Percentiles rank a stretch among this genome's conserved stretches.
phyloP scores from a whole-genome alignment of 192 early-diverging fungal genomes.

The Coemansia sp. region DNA sequence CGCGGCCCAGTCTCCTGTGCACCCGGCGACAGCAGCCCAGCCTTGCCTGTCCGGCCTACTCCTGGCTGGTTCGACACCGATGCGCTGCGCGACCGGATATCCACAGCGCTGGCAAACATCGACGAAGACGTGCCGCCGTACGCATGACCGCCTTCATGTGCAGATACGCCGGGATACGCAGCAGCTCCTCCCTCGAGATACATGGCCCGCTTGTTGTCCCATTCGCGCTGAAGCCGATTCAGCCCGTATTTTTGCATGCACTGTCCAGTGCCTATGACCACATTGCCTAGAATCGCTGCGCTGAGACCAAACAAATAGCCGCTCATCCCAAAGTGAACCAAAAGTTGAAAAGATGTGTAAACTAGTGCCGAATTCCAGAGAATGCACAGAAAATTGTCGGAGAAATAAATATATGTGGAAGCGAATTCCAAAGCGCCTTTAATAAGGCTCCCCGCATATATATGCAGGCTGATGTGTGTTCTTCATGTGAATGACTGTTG shows the following conservation, averaged over 20 bases:
- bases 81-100: constrained; percentile 27
- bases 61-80: constrained; percentile 6
- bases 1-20: constrained; percentile 4
- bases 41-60: not conserved
- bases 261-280: constrained; percentile 53
- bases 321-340: constrained; percentile 14
- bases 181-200: constrained; percentile 16
- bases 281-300: constrained; percentile 47
- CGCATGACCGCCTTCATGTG: not conserved
- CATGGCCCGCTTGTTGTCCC: constrained; percentile 20
- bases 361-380: not conserved
- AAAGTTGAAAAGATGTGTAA: not conserved
- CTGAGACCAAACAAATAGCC: constrained; percentile 41
- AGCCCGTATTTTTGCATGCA: constrained; percentile 54
- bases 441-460: no score
- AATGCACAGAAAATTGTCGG: no score
- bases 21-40: not conserved
- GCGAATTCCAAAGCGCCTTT: no score
- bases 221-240: constrained; percentile 41
- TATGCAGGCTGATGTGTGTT: no score
- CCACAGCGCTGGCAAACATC: constrained; percentile 9
- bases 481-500: no score
- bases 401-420: no score
- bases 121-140: not conserved
- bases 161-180: not conserved